Evolutionary conservation across 2,329 filamentous ascomycete species (phyloP).

Genomic region (Colletotrichum nymphaeae): DNA sequence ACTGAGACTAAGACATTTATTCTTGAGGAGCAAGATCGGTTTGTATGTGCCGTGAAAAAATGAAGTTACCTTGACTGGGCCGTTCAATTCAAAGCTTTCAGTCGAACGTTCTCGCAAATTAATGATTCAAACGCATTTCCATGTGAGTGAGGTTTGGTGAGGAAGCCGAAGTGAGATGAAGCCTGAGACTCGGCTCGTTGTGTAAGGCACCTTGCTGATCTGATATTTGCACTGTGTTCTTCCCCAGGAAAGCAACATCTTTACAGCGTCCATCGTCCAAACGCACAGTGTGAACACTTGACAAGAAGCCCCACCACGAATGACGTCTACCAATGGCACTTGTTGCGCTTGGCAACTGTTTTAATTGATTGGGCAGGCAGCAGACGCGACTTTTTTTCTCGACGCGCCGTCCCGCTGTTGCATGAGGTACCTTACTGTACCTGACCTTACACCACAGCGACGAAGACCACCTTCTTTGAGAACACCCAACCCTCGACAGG

Average conservation of each 20-base stretch:
- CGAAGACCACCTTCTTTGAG: background rate
- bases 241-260: background rate
- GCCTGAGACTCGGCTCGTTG: too few species aligned
- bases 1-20: background rate
- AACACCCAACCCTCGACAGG: background rate
- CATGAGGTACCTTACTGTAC: background rate
- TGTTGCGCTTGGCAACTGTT: background rate
- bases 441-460: background rate
- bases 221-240: background rate
- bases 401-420: constrained; percentile 22
- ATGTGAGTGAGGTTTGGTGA: too few species aligned
- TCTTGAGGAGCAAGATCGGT: background rate
- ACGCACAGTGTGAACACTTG: too few species aligned
- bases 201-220: too few species aligned
- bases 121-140: too few species aligned
- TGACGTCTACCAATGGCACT: constrained; percentile 30
- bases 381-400: constrained; percentile 34
- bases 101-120: too few species aligned
- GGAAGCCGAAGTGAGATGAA: too few species aligned
- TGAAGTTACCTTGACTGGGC: too few species aligned
- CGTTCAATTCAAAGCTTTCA: too few species aligned
- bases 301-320: background rate
- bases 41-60: background rate
- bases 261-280: too few species aligned
- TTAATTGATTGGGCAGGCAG: constrained; percentile 32